A percentile compares a stretch with the other conserved stretches of the same genome.
phyloP scores from a whole-genome alignment of 208 protist species.

The Entamoeba invadens region DNA sequence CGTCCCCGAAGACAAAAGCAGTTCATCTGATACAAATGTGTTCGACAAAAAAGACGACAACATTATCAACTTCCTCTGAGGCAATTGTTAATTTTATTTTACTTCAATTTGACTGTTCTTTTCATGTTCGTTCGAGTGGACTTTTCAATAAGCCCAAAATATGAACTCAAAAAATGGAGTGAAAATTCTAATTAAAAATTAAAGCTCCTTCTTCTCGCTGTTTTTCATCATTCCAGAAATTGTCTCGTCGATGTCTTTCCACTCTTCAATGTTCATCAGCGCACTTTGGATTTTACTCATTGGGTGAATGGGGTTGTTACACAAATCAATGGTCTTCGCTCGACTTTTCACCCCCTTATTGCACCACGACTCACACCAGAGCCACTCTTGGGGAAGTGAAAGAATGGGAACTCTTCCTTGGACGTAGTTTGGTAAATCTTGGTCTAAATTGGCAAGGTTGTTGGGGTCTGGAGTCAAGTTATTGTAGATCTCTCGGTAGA shows the following conservation, averaged over 20 bases:
- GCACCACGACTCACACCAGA: slow-evolving; percentile 97
- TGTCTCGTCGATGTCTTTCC: slow-evolving; percentile 8
- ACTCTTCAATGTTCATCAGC: slow-evolving; percentile 13
- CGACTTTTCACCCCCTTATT: slow-evolving; percentile 34
- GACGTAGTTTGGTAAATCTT: slow-evolving; percentile 85
- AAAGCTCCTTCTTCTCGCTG: not conserved
- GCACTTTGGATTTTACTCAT: slow-evolving; percentile 42
- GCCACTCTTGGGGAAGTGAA: slow-evolving; percentile 76
- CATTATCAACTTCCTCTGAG: no score
- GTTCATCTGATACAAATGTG: no score
- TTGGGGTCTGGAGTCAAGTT: slow-evolving; percentile 64
- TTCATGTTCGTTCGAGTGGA: no score
- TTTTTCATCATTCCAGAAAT: slow-evolving; percentile 11
- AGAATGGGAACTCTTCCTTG: slow-evolving; percentile 70
- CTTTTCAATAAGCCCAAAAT: no score
- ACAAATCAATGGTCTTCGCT: slow-evolving; percentile 51
- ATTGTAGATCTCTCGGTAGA: slow-evolving; percentile 65
- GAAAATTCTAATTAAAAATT: no score
- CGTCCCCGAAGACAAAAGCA: no score
- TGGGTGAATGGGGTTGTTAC: slow-evolving; percentile 53
- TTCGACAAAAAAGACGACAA: no score
- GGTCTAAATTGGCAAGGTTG: slow-evolving; percentile 57
- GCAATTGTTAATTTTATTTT: no score
- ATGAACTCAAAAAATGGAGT: no score
- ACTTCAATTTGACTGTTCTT: no score